phyloP scores from a whole-genome alignment of 805 yeast genomes.

The Clavispora asparagi region DNA sequence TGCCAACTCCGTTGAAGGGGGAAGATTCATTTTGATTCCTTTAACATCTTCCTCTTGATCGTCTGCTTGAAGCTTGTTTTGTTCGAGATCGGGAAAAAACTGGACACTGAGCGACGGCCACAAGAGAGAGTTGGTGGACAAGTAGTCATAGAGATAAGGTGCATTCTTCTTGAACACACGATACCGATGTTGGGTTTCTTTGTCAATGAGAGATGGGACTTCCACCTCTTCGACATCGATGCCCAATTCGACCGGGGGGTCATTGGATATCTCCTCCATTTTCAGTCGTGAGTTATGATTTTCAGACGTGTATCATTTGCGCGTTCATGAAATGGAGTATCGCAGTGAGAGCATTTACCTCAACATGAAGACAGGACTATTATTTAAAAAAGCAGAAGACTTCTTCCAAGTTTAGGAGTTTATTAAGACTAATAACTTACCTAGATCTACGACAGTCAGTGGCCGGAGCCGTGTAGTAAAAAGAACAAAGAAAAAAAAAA shows the following conservation, averaged over 20 bases:
- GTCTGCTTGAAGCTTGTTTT: background rate
- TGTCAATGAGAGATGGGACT: constrained; percentile 17
- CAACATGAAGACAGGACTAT: no score
- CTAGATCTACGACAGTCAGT: no score
- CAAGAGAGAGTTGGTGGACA: constrained; percentile 47
- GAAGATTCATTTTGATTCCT: background rate
- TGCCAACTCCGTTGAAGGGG: constrained; percentile 5
- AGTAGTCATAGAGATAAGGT: constrained; percentile 48
- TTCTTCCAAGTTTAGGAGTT: no score
- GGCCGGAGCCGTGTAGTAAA: no score
- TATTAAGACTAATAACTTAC: no score
- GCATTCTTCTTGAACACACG: constrained; percentile 59
- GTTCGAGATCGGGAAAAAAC: constrained; percentile 54
- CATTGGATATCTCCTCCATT: background rate
- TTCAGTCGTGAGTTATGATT: background rate
- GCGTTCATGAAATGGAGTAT: background rate
- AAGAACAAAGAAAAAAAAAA: background rate
- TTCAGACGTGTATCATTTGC: background rate
- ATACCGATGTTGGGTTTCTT: constrained; percentile 36
- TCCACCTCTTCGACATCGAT: background rate
- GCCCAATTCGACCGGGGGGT: background rate
- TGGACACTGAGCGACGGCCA: constrained; percentile 63
- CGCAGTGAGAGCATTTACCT: background rate
- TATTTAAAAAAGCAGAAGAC: no score
- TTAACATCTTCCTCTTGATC: background rate